phyloP scores from a whole-genome alignment of 2,329 filamentous ascomycete species.

The Aschersonia sp. region DNA sequence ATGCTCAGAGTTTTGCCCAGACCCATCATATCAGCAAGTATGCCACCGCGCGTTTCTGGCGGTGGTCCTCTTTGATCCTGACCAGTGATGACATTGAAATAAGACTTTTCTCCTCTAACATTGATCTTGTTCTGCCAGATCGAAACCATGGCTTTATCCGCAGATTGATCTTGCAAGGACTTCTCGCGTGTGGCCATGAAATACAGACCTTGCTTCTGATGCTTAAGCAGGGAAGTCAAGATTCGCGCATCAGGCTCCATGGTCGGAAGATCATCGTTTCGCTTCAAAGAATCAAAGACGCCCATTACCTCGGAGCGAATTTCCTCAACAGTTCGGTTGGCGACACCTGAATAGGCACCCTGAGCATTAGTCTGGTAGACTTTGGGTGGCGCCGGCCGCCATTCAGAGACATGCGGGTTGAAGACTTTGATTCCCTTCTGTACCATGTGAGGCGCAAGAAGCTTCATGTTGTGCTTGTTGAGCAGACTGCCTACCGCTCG shows the following conservation, averaged over 20 bases:
- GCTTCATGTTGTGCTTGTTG: conserved; percentile 45
- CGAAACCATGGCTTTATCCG: conserved; percentile 50
- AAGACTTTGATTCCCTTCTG: conserved; percentile 55
- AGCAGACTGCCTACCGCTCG: conserved; percentile 54
- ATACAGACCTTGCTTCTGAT: conserved; percentile 81
- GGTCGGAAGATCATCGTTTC: conserved; percentile 60
- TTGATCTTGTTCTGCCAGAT: conserved; percentile 57
- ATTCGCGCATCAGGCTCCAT: conserved; percentile 51
- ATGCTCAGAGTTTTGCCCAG: conserved; percentile 81
- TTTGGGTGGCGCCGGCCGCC: conserved; percentile 23
- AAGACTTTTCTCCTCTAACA: conserved; percentile 40
- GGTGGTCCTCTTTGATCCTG: conserved; percentile 45
- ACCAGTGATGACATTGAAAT: conserved; percentile 77
- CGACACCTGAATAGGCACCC: conserved; percentile 13
- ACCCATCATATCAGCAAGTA: conserved; percentile 79
- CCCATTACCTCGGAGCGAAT: conserved; percentile 71
- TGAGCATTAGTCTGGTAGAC: conserved; percentile 17
- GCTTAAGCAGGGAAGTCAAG: conserved; percentile 56
- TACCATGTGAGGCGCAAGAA: conserved; percentile 51
- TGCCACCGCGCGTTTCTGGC: conserved; percentile 54
- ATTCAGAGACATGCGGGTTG: conserved; percentile 57
- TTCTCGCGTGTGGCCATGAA: conserved; percentile 76
- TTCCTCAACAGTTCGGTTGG: conserved; percentile 63
- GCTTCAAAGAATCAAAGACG: conserved; percentile 75
- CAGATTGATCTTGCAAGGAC: conserved; percentile 40